A percentile compares a stretch with the other conserved stretches of the same genome.
phyloP scores from a whole-genome alignment of 73 alveolate genomes.

The Tetrahymena elliotti region DNA sequence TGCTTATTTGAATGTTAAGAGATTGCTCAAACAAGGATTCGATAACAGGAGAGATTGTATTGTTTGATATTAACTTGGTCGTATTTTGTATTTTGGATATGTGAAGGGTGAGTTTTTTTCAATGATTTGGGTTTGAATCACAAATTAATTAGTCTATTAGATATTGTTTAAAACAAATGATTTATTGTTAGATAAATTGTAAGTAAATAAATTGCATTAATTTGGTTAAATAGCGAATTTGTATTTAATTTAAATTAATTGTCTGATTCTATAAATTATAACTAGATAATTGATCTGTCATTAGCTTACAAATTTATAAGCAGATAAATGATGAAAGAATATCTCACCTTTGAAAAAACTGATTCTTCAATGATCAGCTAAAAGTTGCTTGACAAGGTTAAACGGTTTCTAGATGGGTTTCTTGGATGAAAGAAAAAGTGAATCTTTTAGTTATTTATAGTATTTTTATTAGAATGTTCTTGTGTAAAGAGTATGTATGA shows the following conservation, averaged over 20 bases:
- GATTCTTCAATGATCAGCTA: neutral
- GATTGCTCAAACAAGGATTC: neutral
- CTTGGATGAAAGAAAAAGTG: neutral
- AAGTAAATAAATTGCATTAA: neutral
- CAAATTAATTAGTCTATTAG: neutral
- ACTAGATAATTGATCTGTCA: neutral
- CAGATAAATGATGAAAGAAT: neutral
- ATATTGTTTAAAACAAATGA: neutral
- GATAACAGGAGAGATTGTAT: neutral
- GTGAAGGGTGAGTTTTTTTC: neutral
- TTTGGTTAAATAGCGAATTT: neutral
- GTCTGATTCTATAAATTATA: neutral
- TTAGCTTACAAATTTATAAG: neutral
- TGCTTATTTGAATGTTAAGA: neutral
- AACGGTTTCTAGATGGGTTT: neutral
- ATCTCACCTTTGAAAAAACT: neutral
- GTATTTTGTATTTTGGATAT: neutral
- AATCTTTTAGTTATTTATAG: no score
- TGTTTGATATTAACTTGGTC: no score
- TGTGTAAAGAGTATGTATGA: no score
- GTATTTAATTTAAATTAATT: neutral
- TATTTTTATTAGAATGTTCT: neutral
- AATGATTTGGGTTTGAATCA: neutral
- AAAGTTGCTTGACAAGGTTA: neutral
- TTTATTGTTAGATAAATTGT: neutral